Evolutionary conservation across 2,329 filamentous ascomycete genomes (phyloP).

Genomic region (Exophiala dermatitidis): DNA sequence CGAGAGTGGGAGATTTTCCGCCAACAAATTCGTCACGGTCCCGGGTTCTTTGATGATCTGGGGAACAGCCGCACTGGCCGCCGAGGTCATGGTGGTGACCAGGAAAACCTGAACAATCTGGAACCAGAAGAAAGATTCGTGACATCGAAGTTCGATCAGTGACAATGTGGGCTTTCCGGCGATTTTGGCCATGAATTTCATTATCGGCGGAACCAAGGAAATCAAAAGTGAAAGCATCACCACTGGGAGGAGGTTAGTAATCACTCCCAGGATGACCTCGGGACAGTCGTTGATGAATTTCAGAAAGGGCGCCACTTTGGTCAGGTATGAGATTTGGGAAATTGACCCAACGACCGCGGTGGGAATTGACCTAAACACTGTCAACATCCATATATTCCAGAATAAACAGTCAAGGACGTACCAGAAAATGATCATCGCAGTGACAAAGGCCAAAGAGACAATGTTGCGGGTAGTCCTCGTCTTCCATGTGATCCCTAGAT

Average conservation of each 20-base stretch:
- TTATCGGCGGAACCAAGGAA: conserved; percentile 74
- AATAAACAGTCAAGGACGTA: not conserved
- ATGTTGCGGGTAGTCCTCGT: conserved; percentile 68
- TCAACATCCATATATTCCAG: not conserved
- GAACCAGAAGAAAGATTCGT: conserved; percentile 78
- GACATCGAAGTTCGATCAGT: conserved; percentile 76
- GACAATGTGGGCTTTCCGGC: conserved; percentile 67
- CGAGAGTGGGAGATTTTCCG: conserved; percentile 67
- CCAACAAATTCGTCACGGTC: conserved; percentile 57
- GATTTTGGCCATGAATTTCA: conserved; percentile 71
- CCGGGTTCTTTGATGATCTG: conserved; percentile 58
- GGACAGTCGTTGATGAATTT: conserved; percentile 68
- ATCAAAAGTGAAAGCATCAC: conserved; percentile 75
- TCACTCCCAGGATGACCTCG: conserved; percentile 63
- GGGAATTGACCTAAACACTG: conserved; percentile 45
- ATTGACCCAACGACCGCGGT: conserved; percentile 75
- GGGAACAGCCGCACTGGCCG: conserved; percentile 63
- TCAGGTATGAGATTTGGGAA: conserved; percentile 71
- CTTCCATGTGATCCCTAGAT: conserved; percentile 79
- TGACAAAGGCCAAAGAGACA: conserved; percentile 62
- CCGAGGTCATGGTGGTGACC: conserved; percentile 73
- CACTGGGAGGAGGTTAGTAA: conserved; percentile 76
- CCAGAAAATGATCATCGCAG: conserved; percentile 81
- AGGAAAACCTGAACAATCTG: conserved; percentile 82
- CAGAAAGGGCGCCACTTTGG: conserved; percentile 56